Percentiles rank a stretch among this genome's conserved stretches.
These are phyloP conservation scores for Alopecurus myosuroides DNA, from an alignment of 176 grass and related monocot species.

Conservation along the genomic window DNA sequence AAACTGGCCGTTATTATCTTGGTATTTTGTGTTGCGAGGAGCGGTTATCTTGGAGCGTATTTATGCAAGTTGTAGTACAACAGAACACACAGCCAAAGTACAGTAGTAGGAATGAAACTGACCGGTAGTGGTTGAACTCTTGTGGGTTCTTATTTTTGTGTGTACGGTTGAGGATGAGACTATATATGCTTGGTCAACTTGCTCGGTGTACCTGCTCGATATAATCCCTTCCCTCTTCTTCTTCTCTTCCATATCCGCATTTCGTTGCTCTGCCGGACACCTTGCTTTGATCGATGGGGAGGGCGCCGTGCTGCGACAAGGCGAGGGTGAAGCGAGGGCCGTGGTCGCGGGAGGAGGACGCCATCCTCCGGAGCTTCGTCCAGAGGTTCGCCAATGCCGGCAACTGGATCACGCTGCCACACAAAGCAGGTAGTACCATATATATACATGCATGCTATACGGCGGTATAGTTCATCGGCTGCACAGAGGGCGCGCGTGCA, in stretches of 20 bases:
- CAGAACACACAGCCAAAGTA: not conserved
- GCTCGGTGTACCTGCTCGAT: not conserved
- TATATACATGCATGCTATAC: not conserved
- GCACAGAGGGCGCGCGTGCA: not conserved
- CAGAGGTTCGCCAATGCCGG: slow-evolving; percentile 54
- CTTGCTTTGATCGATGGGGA: slow-evolving; percentile 34
- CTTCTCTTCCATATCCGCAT: not conserved
- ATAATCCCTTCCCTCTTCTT: not conserved
- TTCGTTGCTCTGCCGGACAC: not conserved
- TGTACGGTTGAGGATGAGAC: not conserved
- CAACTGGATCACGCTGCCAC: slow-evolving; percentile 48
- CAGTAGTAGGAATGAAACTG: not conserved
- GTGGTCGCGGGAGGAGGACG: slow-evolving; percentile 88
- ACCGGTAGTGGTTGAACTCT: slow-evolving; percentile 14
- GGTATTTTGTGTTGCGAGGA: not conserved
- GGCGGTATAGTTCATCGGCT: not conserved
- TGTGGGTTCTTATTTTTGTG: not conserved
- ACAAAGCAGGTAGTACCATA: slow-evolving; percentile 36
- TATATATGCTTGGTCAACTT: slow-evolving; percentile 22
- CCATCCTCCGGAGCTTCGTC: slow-evolving; percentile 43
- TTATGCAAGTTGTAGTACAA: not conserved
- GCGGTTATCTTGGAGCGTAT: not conserved
- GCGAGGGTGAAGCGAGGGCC: slow-evolving; percentile 79
- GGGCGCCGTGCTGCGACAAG: slow-evolving; percentile 86
- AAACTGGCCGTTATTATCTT: too few relatives aligned